Percentiles rank a stretch among this genome's conserved stretches.
These are phyloP conservation scores for Luzula sylvatica DNA, from an alignment of 176 grass and related monocot species.

Conservation along the genomic window DNA sequence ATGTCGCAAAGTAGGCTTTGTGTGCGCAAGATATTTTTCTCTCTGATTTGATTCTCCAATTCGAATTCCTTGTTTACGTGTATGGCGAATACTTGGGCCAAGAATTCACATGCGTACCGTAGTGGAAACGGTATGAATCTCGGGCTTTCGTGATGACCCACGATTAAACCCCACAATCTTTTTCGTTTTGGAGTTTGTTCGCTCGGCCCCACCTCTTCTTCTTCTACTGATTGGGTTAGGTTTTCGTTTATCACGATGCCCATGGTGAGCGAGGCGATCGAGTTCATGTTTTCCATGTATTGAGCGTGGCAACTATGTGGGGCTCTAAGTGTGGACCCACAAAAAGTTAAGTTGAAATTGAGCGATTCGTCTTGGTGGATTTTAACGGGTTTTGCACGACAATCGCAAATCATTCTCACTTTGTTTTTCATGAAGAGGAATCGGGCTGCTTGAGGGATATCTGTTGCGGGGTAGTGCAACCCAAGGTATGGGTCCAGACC, in stretches of 20 bases:
- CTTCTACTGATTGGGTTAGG: conserved; percentile 7
- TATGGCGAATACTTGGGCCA: conserved; percentile 84
- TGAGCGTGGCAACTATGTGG: conserved; percentile 85
- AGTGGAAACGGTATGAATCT: conserved; percentile 84
- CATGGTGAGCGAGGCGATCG: conserved; percentile 89
- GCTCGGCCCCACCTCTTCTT: conserved; percentile 20
- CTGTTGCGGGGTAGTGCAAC: conserved; percentile 87
- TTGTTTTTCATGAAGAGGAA: conserved; percentile 98
- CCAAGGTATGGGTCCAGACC: conserved; percentile 83
- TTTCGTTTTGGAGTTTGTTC: conserved; percentile 51
- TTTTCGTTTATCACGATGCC: conserved; percentile 68
- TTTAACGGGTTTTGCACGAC: conserved; percentile 49
- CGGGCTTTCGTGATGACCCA: conserved; percentile 87
- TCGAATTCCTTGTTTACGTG: conserved; percentile 94
- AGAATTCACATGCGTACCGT: conserved; percentile 89
- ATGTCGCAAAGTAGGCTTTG: conserved; percentile 78
- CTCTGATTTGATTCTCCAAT: conserved; percentile 65
- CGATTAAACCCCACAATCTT: conserved; percentile 78
- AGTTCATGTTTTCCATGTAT: conserved; percentile 99
- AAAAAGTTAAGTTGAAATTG: conserved; percentile 60
- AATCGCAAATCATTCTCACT: conserved; percentile 91
- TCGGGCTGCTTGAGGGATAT: conserved; percentile 82
- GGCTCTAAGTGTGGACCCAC: conserved; percentile 72
- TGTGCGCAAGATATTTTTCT: conserved; percentile 81
- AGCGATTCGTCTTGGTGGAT: conserved; percentile 57